Percentiles rank a stretch among this genome's conserved stretches.
Conservation (phyloP, 805 yeast species). For the Schwanniomyces vanrijiae region DNA sequence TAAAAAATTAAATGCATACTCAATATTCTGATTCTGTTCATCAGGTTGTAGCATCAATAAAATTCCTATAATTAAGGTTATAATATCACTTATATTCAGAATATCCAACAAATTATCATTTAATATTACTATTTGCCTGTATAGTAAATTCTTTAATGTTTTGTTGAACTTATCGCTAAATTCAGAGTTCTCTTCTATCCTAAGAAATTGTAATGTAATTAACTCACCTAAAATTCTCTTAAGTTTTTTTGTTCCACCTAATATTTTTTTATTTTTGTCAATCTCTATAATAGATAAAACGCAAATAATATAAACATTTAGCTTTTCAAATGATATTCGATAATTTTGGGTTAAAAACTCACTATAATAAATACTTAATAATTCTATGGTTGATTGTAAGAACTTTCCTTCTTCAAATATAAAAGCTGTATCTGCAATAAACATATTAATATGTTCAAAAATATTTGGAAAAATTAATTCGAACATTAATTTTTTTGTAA, state of each 20-base stretch:
- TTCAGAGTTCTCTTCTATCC: conserved; percentile 13
- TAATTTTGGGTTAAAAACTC: conserved; percentile 32
- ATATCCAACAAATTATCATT: conserved; percentile 30
- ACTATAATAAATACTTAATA: conserved; percentile 24
- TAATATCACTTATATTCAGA: conserved; percentile 31
- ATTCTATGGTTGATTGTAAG: conserved; percentile 20
- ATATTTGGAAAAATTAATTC: conserved; percentile 36
- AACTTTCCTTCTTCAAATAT: conserved; percentile 34
- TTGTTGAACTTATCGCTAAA: conserved; percentile 14
- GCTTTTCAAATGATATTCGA: conserved; percentile 17
- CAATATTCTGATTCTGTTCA: conserved; percentile 18
- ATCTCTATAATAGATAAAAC: conserved; percentile 32
- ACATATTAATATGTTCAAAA: conserved; percentile 35
- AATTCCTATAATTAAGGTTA: conserved; percentile 31
- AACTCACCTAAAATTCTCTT: conserved; percentile 27
- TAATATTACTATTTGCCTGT: conserved; percentile 33
- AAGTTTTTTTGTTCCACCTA: conserved; percentile 11
- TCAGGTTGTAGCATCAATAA: conserved; percentile 17
- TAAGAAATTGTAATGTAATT: conserved; percentile 26
- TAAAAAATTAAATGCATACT: conserved; percentile 33
- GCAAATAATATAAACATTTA: conserved; percentile 27
- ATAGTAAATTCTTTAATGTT: conserved; percentile 27
- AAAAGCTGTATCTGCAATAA: conserved; percentile 30
- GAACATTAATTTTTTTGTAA: conserved; percentile 32
- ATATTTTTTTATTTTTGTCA: conserved; percentile 2